Base-by-base conservation (phyloP, 139 green algal genomes). In the Picochlorum costavermella region DNA sequence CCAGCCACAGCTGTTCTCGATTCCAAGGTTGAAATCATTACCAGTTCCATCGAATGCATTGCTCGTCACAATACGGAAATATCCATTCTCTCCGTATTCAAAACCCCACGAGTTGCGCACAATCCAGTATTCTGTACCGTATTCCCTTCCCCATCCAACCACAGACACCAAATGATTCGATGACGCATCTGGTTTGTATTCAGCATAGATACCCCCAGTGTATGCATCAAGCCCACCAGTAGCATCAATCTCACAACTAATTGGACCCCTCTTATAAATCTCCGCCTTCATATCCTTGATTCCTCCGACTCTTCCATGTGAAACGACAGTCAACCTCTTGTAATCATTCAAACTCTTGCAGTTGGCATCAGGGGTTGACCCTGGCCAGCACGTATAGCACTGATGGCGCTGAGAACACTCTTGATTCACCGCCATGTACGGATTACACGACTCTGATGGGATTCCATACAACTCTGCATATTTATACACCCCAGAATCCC, bases 91-190 rank as follows among this genome's bases (percentile, higher is more conserved):
- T 16, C 84, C 86, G 80, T 75, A 92, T 0, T 85, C 89, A 65
- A 86, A 80, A 17, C 89, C 89, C 85, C 81, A 88, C 0, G 46
- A 72, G 67, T 84, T 83, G 17, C 75, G 64, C 20, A 84, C 70
- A 44, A 86, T 72, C 87, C 87, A 95, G 74, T 82, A 87, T 61
- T 90, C 79, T 2, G 82, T 73, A 26, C 73, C 83, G 11, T 81
- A 70, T 43, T 91, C 75, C 13, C 83, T 71, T 16, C 82, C 86
- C 88, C 88, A 96, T 40, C 90, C 90, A 13, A 94, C 76, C 0
- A 96, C 81, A 29, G 60, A 79, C 48, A 96, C 74, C 46, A 95
- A 79, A 68, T 96, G 90, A 79, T 95, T 95, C 61, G 84, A 78
- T 17, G 60, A 50, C 9, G 67, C 36, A n/a, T 51, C 45, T 37